Percentiles rank a stretch among this genome's conserved stretches.
phyloP scores from a whole-genome alignment of 208 protist species.

The Leishmania lainsoni region DNA sequence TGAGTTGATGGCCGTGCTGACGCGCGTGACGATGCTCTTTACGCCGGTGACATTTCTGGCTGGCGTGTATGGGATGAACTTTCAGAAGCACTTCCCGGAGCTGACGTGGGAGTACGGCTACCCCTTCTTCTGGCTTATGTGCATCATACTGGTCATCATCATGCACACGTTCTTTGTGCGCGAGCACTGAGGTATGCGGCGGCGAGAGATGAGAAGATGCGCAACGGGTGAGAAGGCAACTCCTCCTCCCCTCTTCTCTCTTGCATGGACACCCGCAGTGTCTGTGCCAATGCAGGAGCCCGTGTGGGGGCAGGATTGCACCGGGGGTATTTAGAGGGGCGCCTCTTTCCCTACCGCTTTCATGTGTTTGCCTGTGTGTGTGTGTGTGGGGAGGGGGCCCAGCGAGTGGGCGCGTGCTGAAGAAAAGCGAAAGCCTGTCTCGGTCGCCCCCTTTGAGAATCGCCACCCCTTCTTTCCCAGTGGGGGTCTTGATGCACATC shows the following conservation, averaged over 20 bases:
- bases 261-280: background rate
- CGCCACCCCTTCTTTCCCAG: too few relatives aligned
- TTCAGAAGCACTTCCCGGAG: conserved; percentile 74
- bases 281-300: background rate
- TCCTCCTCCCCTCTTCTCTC: background rate
- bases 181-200: conserved; percentile 5
- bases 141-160: conserved; percentile 45
- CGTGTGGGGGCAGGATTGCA: background rate
- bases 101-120: conserved; percentile 76
- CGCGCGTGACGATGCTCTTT: conserved; percentile 84
- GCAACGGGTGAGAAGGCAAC: background rate
- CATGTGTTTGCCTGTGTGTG: background rate
- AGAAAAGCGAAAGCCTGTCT: too few relatives aligned
- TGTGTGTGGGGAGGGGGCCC: background rate
- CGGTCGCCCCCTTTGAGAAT: too few relatives aligned
- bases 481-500: too few relatives aligned
- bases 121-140: conserved; percentile 70
- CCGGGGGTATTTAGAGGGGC: background rate
- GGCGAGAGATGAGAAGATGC: background rate
- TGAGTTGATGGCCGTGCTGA: conserved; percentile 91
- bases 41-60: conserved; percentile 88
- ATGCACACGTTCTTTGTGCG: conserved; percentile 70
- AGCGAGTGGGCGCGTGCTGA: too few relatives aligned
- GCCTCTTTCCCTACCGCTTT: background rate
- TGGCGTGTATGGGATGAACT: conserved; percentile 93